Conservation (phyloP, 169 alveolate genomes). For the Plasmodium vivax region DNA sequence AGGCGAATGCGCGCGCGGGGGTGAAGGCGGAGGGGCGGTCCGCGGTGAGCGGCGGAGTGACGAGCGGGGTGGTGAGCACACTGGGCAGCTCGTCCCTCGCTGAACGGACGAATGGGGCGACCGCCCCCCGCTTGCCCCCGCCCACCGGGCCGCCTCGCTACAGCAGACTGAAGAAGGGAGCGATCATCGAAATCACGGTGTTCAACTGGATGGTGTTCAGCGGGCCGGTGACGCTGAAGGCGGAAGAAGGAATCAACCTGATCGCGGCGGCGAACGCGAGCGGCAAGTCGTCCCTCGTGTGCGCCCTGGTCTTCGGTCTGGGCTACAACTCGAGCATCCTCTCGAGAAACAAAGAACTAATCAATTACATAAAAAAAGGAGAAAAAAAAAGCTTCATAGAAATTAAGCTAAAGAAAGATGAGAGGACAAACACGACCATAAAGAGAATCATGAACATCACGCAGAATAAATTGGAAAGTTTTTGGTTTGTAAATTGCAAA, state of each 20-base stretch:
- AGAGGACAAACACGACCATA: conserved; percentile 6
- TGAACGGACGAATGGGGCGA: no score
- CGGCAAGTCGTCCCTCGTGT: conserved; percentile 83
- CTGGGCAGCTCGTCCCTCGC: no score
- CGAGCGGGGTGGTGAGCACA: no score
- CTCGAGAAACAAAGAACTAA: conserved; percentile 78
- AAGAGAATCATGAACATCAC: conserved; percentile 42
- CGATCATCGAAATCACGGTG: conserved; percentile 66
- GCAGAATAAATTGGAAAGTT: conserved; percentile 14
- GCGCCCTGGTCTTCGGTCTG: conserved; percentile 83
- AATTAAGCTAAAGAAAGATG: conserved; percentile 38
- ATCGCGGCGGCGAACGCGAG: conserved; percentile 85
- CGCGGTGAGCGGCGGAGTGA: neutral
- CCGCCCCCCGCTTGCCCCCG: no score
- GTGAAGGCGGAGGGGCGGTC: neutral
- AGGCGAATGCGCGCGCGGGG: neutral
- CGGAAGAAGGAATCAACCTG: conserved; percentile 81
- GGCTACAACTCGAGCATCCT: conserved; percentile 77
- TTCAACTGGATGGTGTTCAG: conserved; percentile 86
- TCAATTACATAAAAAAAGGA: conserved; percentile 80
- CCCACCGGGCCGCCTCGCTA: no score
- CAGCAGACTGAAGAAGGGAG: conserved; percentile 24
- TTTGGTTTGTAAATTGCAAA: conserved; percentile 78
- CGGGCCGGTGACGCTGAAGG: conserved; percentile 79
- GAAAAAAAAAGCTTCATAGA: conserved; percentile 54